Base-by-base conservation (phyloP, 805 yeast species). In the Cyberlindnera subsufficiens region DNA sequence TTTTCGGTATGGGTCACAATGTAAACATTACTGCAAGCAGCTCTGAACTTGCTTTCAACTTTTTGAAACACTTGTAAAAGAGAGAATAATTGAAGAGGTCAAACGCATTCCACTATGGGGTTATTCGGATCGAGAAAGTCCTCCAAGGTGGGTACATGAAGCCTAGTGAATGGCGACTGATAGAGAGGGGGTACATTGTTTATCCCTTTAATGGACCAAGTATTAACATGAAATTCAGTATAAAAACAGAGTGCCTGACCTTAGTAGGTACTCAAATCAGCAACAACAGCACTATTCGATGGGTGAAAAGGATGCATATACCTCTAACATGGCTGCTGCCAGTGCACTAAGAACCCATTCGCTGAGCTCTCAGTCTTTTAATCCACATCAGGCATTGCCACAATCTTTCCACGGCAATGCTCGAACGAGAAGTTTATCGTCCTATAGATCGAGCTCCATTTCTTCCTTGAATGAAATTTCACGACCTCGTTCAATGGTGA, bases 221-320 rank as follows among this genome's bases (percentile, higher is more conserved):
- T 27, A 29, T 25, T 37, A 37, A 37, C 39, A 27, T 29, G 32
- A 27, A 29, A 27, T 37, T 10, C 27, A 35, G 30, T 29, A 6
- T 25, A 50, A 46, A 33, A 43, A 55, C 30, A 54, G 55, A 42
- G 65, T 61, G 19, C 69, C 70, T 7, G 70, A 65, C 49, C 50
- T 66, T 14, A 63, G 68, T 11, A 57, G 69, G 39, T 66, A 66
- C 39, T 61, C 68, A 3, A 30, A 37, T 15, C 59, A 67, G 40
- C 60, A 64, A 39, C 32, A 37, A n/a, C 27, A 30, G n/a, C n/a
- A 25, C 15, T 39, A 30, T 20, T 16, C 19, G 3, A 11, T 10
- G 17, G 14, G 35, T 14, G 33, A 10, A 34, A 37, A 46, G 14
- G 49, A 54, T 30, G 46, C 52, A 20, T 42, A 52, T 6, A 53